Percentiles rank a stretch among this genome's conserved stretches.
Evolutionary conservation across 148 eudicot genomes (phyloP).

Genomic region (Dianthus caryophyllus): DNA sequence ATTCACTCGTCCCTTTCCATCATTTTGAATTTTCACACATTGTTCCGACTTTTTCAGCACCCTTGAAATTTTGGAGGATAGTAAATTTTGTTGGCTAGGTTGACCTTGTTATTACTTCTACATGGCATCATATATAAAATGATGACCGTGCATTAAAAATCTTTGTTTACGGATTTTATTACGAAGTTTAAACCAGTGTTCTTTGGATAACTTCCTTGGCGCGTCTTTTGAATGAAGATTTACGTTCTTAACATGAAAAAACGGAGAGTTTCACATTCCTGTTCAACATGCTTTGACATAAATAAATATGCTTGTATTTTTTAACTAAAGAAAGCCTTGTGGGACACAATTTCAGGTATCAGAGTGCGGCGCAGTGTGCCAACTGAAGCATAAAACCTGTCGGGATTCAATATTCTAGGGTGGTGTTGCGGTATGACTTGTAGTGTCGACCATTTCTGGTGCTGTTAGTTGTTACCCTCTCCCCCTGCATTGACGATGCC

Average conservation of each 20-base stretch:
- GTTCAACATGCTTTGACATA: not conserved
- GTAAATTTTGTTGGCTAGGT: not conserved
- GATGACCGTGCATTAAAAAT: not conserved
- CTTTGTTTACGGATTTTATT: not conserved
- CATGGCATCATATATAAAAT: not conserved
- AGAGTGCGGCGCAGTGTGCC: not conserved
- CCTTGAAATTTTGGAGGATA: not conserved
- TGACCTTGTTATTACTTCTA: not conserved
- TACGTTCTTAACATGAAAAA: not conserved
- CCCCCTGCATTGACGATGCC: not conserved
- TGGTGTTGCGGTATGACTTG: not conserved
- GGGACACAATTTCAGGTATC: constrained; percentile 11
- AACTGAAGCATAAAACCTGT: not conserved
- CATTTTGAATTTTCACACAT: not conserved
- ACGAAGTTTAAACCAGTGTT: not conserved
- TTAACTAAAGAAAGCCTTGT: not conserved
- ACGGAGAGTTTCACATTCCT: not conserved
- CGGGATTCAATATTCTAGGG: not conserved
- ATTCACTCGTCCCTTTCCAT: not conserved
- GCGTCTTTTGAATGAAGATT: not conserved
- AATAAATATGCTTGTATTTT: not conserved
- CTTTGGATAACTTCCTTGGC: not conserved
- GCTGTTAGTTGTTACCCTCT: no score
- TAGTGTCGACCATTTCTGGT: not conserved
- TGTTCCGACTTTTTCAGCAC: not conserved